Percentiles rank a stretch among this genome's conserved stretches.
Evolutionary conservation across 2,329 filamentous ascomycete genomes (phyloP).

Genomic region (Chaetomium globosum): DNA sequence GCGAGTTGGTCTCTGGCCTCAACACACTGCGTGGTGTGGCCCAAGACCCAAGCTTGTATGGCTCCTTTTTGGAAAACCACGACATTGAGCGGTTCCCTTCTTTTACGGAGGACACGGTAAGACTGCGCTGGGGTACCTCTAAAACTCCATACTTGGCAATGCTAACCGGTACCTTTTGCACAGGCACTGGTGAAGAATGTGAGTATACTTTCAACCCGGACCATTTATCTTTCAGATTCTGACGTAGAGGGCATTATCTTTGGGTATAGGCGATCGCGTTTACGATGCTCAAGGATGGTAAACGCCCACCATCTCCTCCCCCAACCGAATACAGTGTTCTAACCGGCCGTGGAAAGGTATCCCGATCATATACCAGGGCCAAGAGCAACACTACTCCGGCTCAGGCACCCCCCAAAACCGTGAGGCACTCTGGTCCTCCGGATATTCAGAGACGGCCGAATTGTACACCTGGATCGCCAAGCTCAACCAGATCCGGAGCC

Average conservation of each 20-base stretch:
- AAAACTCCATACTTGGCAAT: neutral
- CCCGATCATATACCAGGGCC: constrained; percentile 61
- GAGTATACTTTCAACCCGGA: constrained; percentile 6
- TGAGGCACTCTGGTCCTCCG: constrained; percentile 54
- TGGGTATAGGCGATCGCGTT: constrained; percentile 49
- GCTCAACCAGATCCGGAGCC: constrained; percentile 55
- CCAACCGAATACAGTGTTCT: neutral
- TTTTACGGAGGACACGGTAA: constrained; percentile 48
- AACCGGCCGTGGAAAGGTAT: constrained; percentile 43
- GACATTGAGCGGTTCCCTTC: constrained; percentile 51
- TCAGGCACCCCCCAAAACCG: constrained; percentile 49
- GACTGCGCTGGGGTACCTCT: neutral
- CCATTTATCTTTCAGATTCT: neutral
- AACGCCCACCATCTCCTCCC: no score
- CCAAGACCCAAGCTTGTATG: constrained; percentile 43
- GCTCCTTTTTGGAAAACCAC: constrained; percentile 55
- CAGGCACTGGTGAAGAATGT: constrained; percentile 52
- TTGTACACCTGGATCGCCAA: constrained; percentile 51
- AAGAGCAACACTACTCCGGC: constrained; percentile 58
- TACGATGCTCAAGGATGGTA: constrained; percentile 55
- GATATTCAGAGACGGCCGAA: constrained; percentile 47
- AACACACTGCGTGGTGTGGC: constrained; percentile 34
- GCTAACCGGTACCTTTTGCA: neutral
- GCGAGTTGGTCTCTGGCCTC: constrained; percentile 42
- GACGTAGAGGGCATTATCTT: neutral